Percentiles rank a stretch among this genome's conserved stretches.
phyloP scores from a whole-genome alignment of 305 asterid genomes.

The Solanum hybrid region DNA sequence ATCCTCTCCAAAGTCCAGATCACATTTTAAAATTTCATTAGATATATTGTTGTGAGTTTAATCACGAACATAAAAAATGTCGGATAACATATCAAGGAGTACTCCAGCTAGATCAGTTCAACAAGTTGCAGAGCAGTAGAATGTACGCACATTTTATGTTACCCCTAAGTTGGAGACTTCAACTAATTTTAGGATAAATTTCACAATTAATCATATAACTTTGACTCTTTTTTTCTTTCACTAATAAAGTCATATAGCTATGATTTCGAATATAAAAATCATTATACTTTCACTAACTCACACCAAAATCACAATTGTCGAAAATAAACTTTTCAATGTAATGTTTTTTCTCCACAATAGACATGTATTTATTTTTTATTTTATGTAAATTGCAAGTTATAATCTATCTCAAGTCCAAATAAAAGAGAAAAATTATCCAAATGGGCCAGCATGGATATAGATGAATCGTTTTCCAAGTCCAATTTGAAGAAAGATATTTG shows the following conservation, averaged over 20 bases:
- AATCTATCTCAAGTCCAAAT: not conserved
- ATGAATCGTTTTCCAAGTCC: not conserved
- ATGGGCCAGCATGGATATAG: not conserved
- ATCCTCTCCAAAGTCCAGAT: not conserved
- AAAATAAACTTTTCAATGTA: no score
- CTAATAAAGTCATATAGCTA: not conserved
- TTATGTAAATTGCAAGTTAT: not conserved
- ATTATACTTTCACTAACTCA: not conserved
- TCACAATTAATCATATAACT: not conserved
- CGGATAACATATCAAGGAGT: not conserved
- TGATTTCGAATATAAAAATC: not conserved
- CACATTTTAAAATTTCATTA: not conserved
- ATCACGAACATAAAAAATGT: no score
- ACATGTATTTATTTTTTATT: no score
- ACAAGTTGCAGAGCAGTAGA: not conserved
- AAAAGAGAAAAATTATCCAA: not conserved
- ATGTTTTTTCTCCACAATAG: not conserved
- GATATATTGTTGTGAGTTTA: no score
- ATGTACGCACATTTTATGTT: no score
- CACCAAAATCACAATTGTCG: not conserved
- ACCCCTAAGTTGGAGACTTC: not conserved
- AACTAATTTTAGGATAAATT: not conserved
- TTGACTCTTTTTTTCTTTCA: not conserved
- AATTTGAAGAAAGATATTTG: not conserved
- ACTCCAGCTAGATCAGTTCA: not conserved